Base-by-base conservation (phyloP, 257 asterid genomes). In the Dorcoceras hygrometricum region DNA sequence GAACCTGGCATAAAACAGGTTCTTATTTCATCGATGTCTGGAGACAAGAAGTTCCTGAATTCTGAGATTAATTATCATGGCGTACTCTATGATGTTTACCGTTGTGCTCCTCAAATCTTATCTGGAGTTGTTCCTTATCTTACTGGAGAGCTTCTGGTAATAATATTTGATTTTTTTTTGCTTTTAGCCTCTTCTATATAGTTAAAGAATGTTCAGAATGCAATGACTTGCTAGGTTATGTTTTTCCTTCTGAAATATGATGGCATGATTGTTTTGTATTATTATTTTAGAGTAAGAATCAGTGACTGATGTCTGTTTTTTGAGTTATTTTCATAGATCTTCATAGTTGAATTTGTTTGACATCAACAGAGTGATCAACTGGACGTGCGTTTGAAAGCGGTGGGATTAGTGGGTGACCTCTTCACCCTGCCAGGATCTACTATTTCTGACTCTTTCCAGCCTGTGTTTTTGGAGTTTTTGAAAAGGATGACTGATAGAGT, bases 131-230 rank as follows among this genome's bases (percentile, higher is more conserved):
- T 89, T 71, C 95, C 99, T 68, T 89, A 87, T 78, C 79, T 94
- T 70, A 91, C 95, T n/a, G 98, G 94, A 75, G 99, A 94, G 83
- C 87, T 94, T 64, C 85, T 87, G 99, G 99, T 94, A 87, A 80
- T 60, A 64, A 54, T 60, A 70, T 48, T 71, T 62, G 24, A 68
- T 80, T 64, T 54, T 67, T 73, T 53, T 66, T 10, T 81, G 24
- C 67, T 22, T 61, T 59, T 71, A 68, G 19, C 7, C 29, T 26
- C 19, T 64, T 23, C 67, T 46, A 65, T 57, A 34, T 46, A 34
- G 24, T 31, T 11, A 34, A 48, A 65, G 5, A 48, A 23, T 16
- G 22, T 59, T 70, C n/a, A 39, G 19, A 39, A 39, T 34, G 14
- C 11, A 9, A 68, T 61, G 71, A 23, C 69, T 53, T 20, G 36